These are phyloP conservation scores for Eucalyptus erythrocorys DNA, from an alignment of 345 rosid genomes.

Conservation along the genomic window DNA sequence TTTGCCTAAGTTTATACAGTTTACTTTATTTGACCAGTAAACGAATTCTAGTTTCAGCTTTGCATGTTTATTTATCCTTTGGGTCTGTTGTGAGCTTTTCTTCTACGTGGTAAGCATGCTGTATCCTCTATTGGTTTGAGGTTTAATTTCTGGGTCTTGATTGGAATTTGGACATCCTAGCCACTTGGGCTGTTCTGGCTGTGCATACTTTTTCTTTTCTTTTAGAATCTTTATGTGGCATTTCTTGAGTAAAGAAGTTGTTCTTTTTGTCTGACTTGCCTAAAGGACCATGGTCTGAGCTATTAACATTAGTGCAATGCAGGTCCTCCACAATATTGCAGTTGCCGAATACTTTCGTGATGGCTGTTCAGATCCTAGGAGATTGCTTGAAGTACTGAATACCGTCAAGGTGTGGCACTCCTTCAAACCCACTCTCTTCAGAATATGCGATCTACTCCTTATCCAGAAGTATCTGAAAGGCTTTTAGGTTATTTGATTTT, in stretches of 20 bases:
- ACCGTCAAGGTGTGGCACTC: conserved; percentile 46
- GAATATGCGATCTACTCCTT: neutral
- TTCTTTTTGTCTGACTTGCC: neutral
- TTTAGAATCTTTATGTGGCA: neutral
- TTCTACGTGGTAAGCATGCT: neutral
- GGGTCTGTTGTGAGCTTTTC: neutral
- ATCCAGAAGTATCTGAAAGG: neutral
- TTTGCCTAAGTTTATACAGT: neutral
- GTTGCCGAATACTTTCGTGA: conserved; percentile 62
- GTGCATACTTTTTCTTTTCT: neutral
- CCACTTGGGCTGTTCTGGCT: neutral
- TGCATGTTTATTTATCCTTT: neutral
- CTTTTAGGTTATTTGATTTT: neutral
- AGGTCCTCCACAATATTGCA: conserved; percentile 93
- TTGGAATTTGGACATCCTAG: neutral
- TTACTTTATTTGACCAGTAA: neutral
- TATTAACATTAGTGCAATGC: neutral
- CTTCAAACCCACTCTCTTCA: neutral
- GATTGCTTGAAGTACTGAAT: conserved; percentile 60
- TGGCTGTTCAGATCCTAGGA: conserved; percentile 68
- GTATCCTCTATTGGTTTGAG: neutral
- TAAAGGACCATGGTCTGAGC: neutral
- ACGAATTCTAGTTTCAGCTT: neutral
- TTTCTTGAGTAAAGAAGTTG: neutral
- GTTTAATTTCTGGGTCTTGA: neutral